Percentiles rank a stretch among this genome's conserved stretches.
Conservation (phyloP, 148 eudicot genomes). For the Diospyros kaki region DNA sequence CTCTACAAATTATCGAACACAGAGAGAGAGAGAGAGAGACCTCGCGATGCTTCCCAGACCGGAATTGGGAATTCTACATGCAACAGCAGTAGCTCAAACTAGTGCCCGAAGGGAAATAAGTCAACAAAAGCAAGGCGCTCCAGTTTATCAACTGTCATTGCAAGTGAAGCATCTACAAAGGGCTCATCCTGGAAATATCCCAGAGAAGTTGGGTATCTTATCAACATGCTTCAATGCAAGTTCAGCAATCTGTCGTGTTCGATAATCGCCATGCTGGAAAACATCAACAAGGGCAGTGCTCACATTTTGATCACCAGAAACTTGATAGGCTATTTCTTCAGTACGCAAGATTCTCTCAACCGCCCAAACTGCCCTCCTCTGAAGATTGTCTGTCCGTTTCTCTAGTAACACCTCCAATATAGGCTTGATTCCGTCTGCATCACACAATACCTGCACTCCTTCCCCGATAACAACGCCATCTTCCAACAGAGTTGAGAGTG, state of each 20-base stretch:
- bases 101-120: neutral
- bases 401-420: slow-evolving; percentile 68
- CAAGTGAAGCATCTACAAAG: neutral
- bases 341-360: slow-evolving; percentile 72
- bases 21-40: slow-evolving; percentile 1
- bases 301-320: slow-evolving; percentile 65
- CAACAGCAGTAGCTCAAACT: neutral
- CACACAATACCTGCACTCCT: slow-evolving; percentile 48
- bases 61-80: neutral
- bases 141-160: neutral
- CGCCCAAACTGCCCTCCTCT: slow-evolving; percentile 76
- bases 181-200: slow-evolving; percentile 54
- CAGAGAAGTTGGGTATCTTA: slow-evolving; percentile 88
- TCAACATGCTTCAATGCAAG: slow-evolving; percentile 80
- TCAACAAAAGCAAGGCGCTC: neutral
- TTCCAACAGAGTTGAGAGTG: slow-evolving; percentile 77
- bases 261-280: slow-evolving; percentile 75
- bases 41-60: slow-evolving; percentile 7
- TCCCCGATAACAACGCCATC: slow-evolving; percentile 66
- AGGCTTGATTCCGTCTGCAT: slow-evolving; percentile 60
- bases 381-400: slow-evolving; percentile 69
- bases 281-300: slow-evolving; percentile 84
- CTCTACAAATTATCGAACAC: slow-evolving; percentile 14
- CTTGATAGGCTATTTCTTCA: slow-evolving; percentile 55
- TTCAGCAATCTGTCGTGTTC: slow-evolving; percentile 87